phyloP scores from a whole-genome alignment of 169 alveolate genomes.

The Eimeria nieschulzi region DNA sequence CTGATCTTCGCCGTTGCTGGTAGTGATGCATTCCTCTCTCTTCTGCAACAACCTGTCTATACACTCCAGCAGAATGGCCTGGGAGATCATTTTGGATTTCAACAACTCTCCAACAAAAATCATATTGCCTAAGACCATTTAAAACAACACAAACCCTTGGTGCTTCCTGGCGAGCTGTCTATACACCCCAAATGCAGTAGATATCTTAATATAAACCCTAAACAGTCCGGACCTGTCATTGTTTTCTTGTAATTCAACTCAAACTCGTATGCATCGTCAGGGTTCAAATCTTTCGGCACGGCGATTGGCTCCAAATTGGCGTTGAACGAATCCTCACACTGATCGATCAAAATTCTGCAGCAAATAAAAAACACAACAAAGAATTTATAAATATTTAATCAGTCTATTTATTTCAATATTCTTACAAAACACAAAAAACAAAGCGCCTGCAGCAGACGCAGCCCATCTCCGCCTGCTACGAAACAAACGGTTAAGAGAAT shows the following conservation, averaged over 20 bases:
- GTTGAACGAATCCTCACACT: constrained; percentile 81
- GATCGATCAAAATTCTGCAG: constrained; percentile 77
- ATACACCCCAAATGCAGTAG: no score
- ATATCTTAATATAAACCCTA: constrained; percentile 18
- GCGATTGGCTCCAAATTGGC: constrained; percentile 80
- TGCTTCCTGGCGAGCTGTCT: no score
- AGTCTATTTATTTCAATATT: no score
- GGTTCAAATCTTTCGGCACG: constrained; percentile 76
- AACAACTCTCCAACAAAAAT: constrained; percentile 81
- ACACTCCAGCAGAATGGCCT: constrained; percentile 77
- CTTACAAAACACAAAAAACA: background rate
- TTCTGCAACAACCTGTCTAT: constrained; percentile 80
- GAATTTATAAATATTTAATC: no score
- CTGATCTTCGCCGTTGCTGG: constrained; percentile 65
- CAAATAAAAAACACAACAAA: background rate
- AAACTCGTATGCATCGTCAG: constrained; percentile 81
- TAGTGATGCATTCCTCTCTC: constrained; percentile 60
- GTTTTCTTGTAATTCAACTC: constrained; percentile 78
- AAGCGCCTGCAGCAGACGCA: background rate
- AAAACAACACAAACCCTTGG: constrained; percentile 10
- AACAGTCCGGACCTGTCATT: constrained; percentile 75
- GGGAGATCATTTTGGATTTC: constrained; percentile 78
- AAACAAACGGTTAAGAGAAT: no score
- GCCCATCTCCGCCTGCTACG: background rate
- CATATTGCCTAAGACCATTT: constrained; percentile 73